Percentiles rank a stretch among this genome's conserved stretches.
Evolutionary conservation across 129 eudicot species (phyloP).

Genomic region (Dittrichia graveolens): DNA sequence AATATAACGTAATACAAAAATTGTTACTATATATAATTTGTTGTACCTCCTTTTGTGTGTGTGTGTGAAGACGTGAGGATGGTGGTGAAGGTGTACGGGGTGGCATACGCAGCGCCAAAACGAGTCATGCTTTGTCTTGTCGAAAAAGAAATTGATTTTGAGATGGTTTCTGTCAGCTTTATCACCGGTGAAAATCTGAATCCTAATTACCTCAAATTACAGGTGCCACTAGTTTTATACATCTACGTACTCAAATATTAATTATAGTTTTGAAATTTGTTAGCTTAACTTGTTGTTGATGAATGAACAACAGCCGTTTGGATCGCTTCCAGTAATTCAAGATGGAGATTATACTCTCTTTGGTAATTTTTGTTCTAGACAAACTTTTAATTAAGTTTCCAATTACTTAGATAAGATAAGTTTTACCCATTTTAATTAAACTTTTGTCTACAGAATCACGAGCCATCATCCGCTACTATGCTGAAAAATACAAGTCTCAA

Average conservation of each 20-base stretch:
- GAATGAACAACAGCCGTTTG: constrained; percentile 60
- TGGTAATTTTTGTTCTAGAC: constrained; percentile 31
- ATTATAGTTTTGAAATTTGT: background rate
- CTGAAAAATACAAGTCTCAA: constrained; percentile 63
- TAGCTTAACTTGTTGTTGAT: background rate
- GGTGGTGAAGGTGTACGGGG: constrained; percentile 80
- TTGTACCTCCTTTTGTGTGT: too few species aligned
- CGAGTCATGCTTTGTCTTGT: constrained; percentile 56
- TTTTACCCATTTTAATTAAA: too few species aligned
- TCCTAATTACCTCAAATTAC: constrained; percentile 58
- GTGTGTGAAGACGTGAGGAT: constrained; percentile 19
- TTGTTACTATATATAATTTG: too few species aligned
- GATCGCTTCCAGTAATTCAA: constrained; percentile 64
- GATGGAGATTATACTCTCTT: constrained; percentile 71
- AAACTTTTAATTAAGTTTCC: too few species aligned
- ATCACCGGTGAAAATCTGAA: constrained; percentile 44
- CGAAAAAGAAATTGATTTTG: constrained; percentile 61
- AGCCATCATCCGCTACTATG: constrained; percentile 66
- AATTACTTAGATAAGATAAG: too few species aligned
- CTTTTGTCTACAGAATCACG: constrained; percentile 48
- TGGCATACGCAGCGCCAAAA: constrained; percentile 49
- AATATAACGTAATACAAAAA: too few species aligned
- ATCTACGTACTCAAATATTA: background rate
- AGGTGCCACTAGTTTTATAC: constrained; percentile 24
- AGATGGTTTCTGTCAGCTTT: constrained; percentile 50